A percentile compares a stretch with the other conserved stretches of the same genome.
Evolutionary conservation across 192 early-diverging fungal genomes (phyloP).

Genomic region (Coemansia javaensis): DNA sequence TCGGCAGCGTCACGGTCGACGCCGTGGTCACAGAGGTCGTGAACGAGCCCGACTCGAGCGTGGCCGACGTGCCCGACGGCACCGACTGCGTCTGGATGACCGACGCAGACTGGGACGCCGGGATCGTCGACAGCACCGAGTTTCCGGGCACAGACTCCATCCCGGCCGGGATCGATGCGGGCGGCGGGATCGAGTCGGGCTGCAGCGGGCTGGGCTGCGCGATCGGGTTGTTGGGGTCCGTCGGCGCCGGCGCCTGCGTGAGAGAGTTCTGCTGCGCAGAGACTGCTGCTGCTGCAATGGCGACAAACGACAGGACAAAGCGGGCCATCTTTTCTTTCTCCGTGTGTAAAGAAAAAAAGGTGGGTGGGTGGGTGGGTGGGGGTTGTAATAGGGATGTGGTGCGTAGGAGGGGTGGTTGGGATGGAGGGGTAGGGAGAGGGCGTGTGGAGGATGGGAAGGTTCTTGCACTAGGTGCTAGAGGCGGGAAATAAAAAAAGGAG

Average conservation of each 20-base stretch:
- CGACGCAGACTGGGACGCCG: background rate
- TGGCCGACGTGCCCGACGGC: background rate
- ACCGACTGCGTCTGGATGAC: background rate
- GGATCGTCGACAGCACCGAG: too few species aligned
- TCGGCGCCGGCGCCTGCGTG: slow-evolving; percentile 41
- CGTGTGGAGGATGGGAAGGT: too few species aligned
- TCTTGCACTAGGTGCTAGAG: too few species aligned
- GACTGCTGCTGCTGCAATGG: slow-evolving; percentile 17
- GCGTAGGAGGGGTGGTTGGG: too few species aligned
- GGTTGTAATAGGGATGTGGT: too few species aligned
- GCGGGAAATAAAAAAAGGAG: too few species aligned
- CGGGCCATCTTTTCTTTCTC: slow-evolving; percentile 20
- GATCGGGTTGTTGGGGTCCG: slow-evolving; percentile 48
- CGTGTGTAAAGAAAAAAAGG: too few species aligned
- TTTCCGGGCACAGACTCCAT: slow-evolving; percentile 12
- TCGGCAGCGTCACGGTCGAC: background rate
- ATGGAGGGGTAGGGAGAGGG: too few species aligned
- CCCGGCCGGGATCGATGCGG: slow-evolving; percentile 42
- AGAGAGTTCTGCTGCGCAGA: slow-evolving; percentile 11
- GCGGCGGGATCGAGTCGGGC: slow-evolving; percentile 31
- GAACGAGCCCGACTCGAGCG: background rate
- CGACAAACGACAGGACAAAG: slow-evolving; percentile 23
- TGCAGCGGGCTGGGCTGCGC: slow-evolving; percentile 33
- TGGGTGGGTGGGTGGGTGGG: too few species aligned
- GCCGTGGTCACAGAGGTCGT: background rate